phyloP scores from a whole-genome alignment of 148 eudicot species.

The Bassia scoparia region DNA sequence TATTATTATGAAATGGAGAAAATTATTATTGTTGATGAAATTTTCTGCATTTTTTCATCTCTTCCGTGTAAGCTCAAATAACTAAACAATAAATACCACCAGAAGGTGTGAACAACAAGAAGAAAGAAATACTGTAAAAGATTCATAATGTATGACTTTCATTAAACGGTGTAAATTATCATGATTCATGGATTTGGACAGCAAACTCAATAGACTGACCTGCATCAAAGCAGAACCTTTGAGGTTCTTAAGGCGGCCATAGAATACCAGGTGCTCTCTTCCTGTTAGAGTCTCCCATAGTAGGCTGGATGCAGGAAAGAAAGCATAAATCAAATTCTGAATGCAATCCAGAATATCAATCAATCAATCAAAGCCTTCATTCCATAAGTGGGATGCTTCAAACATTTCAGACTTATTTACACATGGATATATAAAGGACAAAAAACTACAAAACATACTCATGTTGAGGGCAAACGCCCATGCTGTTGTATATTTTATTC shows the following conservation, averaged over 20 bases:
- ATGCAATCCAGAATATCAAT: no score
- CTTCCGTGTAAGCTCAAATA: no score
- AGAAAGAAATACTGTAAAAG: no score
- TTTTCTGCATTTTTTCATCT: no score
- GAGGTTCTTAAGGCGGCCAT: no score
- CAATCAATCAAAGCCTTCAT: no score
- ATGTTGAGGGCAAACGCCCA: conserved; percentile 97
- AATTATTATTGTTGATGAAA: no score
- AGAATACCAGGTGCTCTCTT: conserved; percentile 85
- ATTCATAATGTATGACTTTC: background rate
- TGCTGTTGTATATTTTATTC: no score
- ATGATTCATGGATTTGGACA: background rate
- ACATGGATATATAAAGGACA: background rate
- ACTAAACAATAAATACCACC: no score
- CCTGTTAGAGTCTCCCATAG: conserved; percentile 89
- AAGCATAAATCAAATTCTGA: background rate
- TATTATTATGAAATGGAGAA: no score
- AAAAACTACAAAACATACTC: conserved; percentile 72
- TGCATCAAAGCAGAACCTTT: conserved; percentile 56
- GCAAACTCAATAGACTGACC: conserved; percentile 38
- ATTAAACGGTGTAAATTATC: background rate
- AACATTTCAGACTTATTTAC: background rate
- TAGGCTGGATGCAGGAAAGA: conserved; percentile 41
- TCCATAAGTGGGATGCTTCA: no score
- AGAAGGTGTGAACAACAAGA: no score